Conservation (phyloP, 768 basidiomycete genomes). For the Rhodotorula taiwanensis region DNA sequence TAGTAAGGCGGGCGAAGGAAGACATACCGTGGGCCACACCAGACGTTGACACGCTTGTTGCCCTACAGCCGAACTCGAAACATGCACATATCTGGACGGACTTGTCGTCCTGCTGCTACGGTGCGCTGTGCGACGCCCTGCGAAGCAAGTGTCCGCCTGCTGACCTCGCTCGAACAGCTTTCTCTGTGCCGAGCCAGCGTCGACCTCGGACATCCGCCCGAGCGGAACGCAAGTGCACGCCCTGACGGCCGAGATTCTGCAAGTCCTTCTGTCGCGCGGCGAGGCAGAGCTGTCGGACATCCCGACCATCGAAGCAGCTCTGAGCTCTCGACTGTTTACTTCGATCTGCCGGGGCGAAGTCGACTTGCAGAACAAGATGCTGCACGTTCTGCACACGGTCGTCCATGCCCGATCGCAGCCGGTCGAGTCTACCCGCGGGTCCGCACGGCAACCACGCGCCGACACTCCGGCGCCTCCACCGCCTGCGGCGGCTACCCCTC, state of each 20-base stretch:
- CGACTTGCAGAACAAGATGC: constrained; percentile 84
- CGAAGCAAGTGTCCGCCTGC: no score
- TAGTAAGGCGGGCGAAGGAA: no score
- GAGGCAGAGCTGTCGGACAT: constrained; percentile 61
- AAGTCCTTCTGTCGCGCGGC: constrained; percentile 71
- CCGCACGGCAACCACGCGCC: neutral
- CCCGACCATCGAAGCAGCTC: constrained; percentile 60
- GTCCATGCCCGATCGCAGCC: constrained; percentile 52
- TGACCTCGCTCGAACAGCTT: constrained; percentile 50
- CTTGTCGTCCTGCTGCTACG: constrained; percentile 65
- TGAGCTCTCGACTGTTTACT: constrained; percentile 68
- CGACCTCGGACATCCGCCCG: constrained; percentile 54
- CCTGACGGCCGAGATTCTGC: constrained; percentile 69
- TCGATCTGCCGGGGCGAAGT: constrained; percentile 63
- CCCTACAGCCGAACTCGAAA: constrained; percentile 21
- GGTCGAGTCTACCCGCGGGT: no score
- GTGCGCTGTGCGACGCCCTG: constrained; percentile 47
- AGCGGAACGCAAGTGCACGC: constrained; percentile 65
- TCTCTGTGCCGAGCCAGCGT: constrained; percentile 70
- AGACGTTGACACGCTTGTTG: neutral
- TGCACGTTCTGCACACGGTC: constrained; percentile 78
- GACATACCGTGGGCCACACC: neutral
- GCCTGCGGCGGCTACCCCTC: neutral
- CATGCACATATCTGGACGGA: constrained; percentile 60
- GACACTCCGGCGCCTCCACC: neutral